phyloP scores from a whole-genome alignment of 768 basidiomycete species.

The Mycena galericulata region DNA sequence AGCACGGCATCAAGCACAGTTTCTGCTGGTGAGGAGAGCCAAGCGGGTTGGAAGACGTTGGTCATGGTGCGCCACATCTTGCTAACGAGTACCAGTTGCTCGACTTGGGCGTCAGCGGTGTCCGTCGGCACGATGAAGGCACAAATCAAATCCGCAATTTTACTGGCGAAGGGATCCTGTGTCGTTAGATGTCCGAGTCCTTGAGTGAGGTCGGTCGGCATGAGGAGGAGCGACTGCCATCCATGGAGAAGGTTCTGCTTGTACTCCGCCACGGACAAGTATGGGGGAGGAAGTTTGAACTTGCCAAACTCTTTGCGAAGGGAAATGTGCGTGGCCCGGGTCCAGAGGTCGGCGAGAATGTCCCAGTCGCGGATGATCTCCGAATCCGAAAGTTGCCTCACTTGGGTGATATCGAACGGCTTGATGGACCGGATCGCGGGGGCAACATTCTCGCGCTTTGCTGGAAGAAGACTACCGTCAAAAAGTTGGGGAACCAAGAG shows the following conservation, averaged over 20 bases:
- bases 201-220: slow-evolving; percentile 57
- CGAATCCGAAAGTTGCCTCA: slow-evolving; percentile 50
- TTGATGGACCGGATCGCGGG: slow-evolving; percentile 42
- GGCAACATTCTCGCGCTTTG: slow-evolving; percentile 41
- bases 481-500: slow-evolving; percentile 53
- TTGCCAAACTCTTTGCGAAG: slow-evolving; percentile 22
- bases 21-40: slow-evolving; percentile 59
- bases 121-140: slow-evolving; percentile 48
- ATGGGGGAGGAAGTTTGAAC: slow-evolving; percentile 1
- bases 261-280: slow-evolving; percentile 24
- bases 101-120: slow-evolving; percentile 45
- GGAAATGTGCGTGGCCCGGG: slow-evolving; percentile 34
- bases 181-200: slow-evolving; percentile 50
- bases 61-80: slow-evolving; percentile 66
- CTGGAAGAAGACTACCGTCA: slow-evolving; percentile 55
- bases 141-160: slow-evolving; percentile 49
- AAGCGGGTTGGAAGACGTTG: slow-evolving; percentile 56
- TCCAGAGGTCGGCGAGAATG: slow-evolving; percentile 54
- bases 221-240: slow-evolving; percentile 72
- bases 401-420: slow-evolving; percentile 35
- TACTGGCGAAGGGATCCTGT: slow-evolving; percentile 47
- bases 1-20: slow-evolving; percentile 59
- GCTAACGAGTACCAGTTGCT: slow-evolving; percentile 52
- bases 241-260: slow-evolving; percentile 55
- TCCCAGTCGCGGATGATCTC: slow-evolving; percentile 57